A percentile compares a stretch with the other conserved stretches of the same genome.
Evolutionary conservation across 108 stramenopile genomes (phyloP).

Genomic region (Skeletonema potamos): DNA sequence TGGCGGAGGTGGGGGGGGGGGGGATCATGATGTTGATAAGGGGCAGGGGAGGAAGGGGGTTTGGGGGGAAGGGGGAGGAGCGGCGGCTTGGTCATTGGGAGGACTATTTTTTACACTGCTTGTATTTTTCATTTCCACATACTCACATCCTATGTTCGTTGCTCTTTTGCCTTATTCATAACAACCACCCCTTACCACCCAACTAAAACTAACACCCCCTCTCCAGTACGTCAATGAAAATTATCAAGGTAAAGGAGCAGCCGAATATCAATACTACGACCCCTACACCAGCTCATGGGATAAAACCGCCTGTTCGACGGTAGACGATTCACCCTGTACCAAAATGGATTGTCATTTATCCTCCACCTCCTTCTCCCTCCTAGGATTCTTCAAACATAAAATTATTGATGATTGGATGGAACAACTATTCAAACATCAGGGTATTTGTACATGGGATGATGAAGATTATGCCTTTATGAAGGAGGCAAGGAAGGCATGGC

Average conservation of each 20-base stretch:
- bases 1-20: too few species aligned
- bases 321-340: constrained; percentile 40
- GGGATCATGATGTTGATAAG: too few species aligned
- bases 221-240: constrained; percentile 56
- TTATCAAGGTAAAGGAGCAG: constrained; percentile 65
- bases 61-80: too few species aligned
- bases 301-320: constrained; percentile 30
- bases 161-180: neutral
- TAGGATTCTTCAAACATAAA: constrained; percentile 67
- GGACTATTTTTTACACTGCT: too few species aligned
- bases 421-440: constrained; percentile 70
- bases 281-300: constrained; percentile 38
- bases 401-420: constrained; percentile 54
- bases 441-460: constrained; percentile 60
- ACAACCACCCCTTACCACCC: neutral
- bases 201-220: neutral
- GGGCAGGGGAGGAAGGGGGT: too few species aligned
- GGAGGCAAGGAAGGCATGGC: constrained; percentile 25
- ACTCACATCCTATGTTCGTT: too few species aligned
- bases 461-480: constrained; percentile 62
- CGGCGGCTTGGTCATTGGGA: too few species aligned
- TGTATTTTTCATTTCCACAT: too few species aligned
- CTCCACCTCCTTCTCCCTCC: constrained; percentile 44
- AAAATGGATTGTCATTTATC: constrained; percentile 67
- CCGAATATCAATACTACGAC: constrained; percentile 64